Conservation (phyloP, 495 filamentous ascomycete genomes). For the Penicillium parvum region DNA sequence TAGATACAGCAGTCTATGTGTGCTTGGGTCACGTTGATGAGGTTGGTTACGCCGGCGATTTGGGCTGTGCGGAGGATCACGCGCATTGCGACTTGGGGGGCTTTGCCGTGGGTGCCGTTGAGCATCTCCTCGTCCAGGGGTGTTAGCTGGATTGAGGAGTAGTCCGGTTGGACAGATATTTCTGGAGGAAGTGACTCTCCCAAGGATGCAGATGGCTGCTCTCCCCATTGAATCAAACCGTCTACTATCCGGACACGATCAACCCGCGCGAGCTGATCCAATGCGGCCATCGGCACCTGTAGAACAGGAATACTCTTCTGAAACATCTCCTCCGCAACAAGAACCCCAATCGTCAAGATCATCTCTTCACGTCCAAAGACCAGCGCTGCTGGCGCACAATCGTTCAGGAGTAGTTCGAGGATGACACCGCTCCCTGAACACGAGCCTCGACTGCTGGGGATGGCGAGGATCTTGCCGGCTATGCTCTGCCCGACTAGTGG, state of each 20-base stretch:
- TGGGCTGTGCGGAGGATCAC: slow-evolving; percentile 22
- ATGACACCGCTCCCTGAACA: slow-evolving; percentile 29
- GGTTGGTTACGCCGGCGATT: slow-evolving; percentile 13
- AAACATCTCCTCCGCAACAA: slow-evolving; percentile 28
- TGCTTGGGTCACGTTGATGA: slow-evolving; percentile 23
- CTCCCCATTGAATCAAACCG: not conserved
- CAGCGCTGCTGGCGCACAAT: slow-evolving; percentile 15
- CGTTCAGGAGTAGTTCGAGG: slow-evolving; percentile 27
- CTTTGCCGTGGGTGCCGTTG: slow-evolving; percentile 16
- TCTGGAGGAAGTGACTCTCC: too few relatives aligned
- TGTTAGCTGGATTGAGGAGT: not conserved
- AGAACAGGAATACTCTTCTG: slow-evolving; percentile 23
- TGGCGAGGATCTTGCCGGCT: slow-evolving; percentile 19
- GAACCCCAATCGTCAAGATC: slow-evolving; percentile 28
- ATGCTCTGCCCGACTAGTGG: slow-evolving; percentile 20
- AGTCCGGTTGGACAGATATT: slow-evolving; percentile 3
- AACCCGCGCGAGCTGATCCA: slow-evolving; percentile 1
- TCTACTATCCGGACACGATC: slow-evolving; percentile 3
- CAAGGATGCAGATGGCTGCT: not conserved
- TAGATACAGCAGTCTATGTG: slow-evolving; percentile 35
- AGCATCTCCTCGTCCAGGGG: slow-evolving; percentile 19
- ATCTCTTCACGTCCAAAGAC: slow-evolving; percentile 26
- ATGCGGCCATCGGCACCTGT: slow-evolving; percentile 8
- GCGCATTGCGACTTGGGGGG: slow-evolving; percentile 21
- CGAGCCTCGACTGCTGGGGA: slow-evolving; percentile 29